These are phyloP conservation scores for Fusarium subtropicale DNA, from an alignment of 2,329 filamentous ascomycete genomes.

Conservation along the genomic window DNA sequence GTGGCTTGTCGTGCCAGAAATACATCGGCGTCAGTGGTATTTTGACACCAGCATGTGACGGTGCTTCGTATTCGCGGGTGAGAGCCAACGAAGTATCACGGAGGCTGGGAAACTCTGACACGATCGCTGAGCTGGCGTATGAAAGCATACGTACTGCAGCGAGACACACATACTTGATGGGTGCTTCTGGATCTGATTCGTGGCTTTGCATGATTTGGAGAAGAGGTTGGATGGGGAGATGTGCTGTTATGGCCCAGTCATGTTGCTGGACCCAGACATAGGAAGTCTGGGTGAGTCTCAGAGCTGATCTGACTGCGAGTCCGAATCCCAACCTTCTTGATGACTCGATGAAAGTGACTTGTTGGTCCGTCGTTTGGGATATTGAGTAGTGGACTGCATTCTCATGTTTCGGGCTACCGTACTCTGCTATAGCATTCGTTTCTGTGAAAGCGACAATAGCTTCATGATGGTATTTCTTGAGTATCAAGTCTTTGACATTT, in stretches of 20 bases:
- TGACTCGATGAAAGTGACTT: slow-evolving; percentile 63
- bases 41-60: slow-evolving; percentile 8
- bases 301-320: slow-evolving; percentile 63
- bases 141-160: slow-evolving; percentile 63
- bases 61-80: slow-evolving; percentile 55
- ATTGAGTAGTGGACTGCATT: slow-evolving; percentile 55
- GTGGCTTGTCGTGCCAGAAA: slow-evolving; percentile 70
- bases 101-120: slow-evolving; percentile 56
- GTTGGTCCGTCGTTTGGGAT: slow-evolving; percentile 50
- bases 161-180: slow-evolving; percentile 65
- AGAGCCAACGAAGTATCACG: slow-evolving; percentile 56
- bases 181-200: slow-evolving; percentile 46
- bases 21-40: slow-evolving; percentile 66
- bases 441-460: slow-evolving; percentile 1
- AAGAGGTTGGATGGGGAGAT: slow-evolving; percentile 59
- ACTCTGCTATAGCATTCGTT: slow-evolving; percentile 57
- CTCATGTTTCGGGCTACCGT: slow-evolving; percentile 53
- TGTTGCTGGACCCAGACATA: slow-evolving; percentile 70
- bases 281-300: slow-evolving; percentile 59
- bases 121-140: slow-evolving; percentile 62
- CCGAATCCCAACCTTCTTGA: slow-evolving; percentile 64
- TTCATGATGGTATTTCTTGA: slow-evolving; percentile 30
- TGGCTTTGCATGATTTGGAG: slow-evolving; percentile 59
- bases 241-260: slow-evolving; percentile 63
- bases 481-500: slow-evolving; percentile 58